Conservation (phyloP, 352 stramenopile genomes). For the Paralagenidium karlingii region DNA sequence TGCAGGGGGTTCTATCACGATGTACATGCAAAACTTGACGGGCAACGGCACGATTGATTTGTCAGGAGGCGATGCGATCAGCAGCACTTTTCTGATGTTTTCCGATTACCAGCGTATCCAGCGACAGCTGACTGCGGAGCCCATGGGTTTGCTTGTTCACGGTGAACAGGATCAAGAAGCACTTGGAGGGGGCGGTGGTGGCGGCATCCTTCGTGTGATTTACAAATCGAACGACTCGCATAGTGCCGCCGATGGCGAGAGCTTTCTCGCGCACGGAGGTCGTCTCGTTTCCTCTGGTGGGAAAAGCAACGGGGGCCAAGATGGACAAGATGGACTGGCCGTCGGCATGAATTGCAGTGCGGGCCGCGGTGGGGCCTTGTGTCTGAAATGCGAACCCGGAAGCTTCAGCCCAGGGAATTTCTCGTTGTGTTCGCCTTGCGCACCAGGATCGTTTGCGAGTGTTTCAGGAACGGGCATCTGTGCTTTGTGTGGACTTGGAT, state of each 20-base stretch:
- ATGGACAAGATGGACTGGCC: constrained; percentile 32
- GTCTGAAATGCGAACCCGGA: constrained; percentile 42
- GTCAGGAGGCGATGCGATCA: constrained; percentile 26
- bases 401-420: constrained; percentile 42
- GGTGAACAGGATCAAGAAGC: too few relatives aligned
- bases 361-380: constrained; percentile 55
- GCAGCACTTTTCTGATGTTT: too few relatives aligned
- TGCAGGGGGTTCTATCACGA: constrained; percentile 42
- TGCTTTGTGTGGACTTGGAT: constrained; percentile 28
- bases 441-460: constrained; percentile 43
- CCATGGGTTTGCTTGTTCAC: too few relatives aligned
- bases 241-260: constrained; percentile 12
- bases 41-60: constrained; percentile 47
- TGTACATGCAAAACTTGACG: constrained; percentile 43
- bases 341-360: constrained; percentile 39
- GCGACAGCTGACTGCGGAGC: too few relatives aligned
- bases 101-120: too few relatives aligned
- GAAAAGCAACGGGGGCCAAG: constrained; percentile 38
- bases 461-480: constrained; percentile 30
- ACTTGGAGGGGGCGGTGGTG: constrained; percentile 45
- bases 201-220: constrained; percentile 40
- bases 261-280: constrained; percentile 40
- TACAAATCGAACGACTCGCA: constrained; percentile 19
- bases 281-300: constrained; percentile 27
- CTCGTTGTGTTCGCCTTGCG: constrained; percentile 52